A percentile compares a stretch with the other conserved stretches of the same genome.
Conservation (phyloP, 2,329 filamentous ascomycete genomes). For the Hymenoscyphus infarciens region DNA sequence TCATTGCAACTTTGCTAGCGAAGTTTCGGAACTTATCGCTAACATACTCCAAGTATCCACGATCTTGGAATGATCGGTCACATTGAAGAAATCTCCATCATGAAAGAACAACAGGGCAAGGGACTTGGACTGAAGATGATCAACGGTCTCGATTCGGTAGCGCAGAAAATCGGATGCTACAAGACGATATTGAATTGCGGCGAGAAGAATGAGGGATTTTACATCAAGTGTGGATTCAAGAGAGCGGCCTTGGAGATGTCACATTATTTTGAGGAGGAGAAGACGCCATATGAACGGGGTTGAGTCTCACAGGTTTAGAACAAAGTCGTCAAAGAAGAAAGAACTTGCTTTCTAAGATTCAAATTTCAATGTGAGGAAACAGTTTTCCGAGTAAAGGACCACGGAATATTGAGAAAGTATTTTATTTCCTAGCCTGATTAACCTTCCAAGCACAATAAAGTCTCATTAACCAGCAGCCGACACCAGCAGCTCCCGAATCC, state of each 20-base stretch:
- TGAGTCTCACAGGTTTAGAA: no score
- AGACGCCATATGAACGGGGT: not conserved
- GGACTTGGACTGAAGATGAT: conserved; percentile 90
- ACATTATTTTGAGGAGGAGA: conserved; percentile 70
- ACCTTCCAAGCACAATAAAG: no score
- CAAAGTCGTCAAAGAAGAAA: no score
- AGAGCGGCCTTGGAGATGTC: conserved; percentile 95
- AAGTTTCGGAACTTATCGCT: not conserved
- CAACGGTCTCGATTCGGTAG: conserved; percentile 84
- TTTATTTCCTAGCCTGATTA: no score
- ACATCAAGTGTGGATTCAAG: conserved; percentile 95
- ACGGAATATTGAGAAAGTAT: no score
- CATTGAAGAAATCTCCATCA: conserved; percentile 61
- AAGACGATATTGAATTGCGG: conserved; percentile 97
- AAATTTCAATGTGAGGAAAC: no score
- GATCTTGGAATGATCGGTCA: conserved; percentile 72
- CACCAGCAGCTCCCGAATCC: no score
- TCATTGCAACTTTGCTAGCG: not conserved
- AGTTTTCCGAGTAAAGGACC: no score
- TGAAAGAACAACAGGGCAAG: conserved; percentile 93
- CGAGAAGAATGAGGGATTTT: conserved; percentile 95
- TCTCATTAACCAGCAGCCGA: no score
- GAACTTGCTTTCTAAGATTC: no score
- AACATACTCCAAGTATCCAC: conserved; percentile 55
- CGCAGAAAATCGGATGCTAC: conserved; percentile 87